Base-by-base conservation (phyloP, 768 basidiomycete species). In the Boletus vinaceobasis region DNA sequence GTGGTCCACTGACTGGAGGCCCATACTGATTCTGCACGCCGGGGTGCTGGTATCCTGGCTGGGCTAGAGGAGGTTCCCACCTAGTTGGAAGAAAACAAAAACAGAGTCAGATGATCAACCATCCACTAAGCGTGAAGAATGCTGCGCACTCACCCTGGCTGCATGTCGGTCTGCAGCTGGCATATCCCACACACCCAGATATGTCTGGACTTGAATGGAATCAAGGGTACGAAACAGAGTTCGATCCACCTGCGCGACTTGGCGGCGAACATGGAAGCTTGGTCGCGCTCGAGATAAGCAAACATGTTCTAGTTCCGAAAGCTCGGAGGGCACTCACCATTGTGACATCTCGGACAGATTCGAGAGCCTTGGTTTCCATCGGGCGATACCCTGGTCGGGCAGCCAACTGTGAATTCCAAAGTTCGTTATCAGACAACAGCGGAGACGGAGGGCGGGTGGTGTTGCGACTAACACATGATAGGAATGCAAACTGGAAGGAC, bases 111-210 rank as follows among this genome's bases (percentile, higher is more conserved):
- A 13, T 19, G 6, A 7, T 35, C 42, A 47, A 42, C 32, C 32
- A 23, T 39, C 32, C 33, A 32, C 26, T 21, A 47, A 23, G 21
- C 48, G 0, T 39, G 19, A 46, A 47, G 9, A 36, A 50, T 21
- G 31, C 32, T 6, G 49, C 17, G 21, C 10, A 68, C 80, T 59
- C 48, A 85, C 85, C 77, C 79, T 54, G 73, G 67, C 61, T 78
- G 77, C 62, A 77, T 73, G 3, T 77, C 76, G 10, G 79, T 75
- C 55, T 74, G 77, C 78, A 87, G 86, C 53, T 85, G 82, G 64
- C 88, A 91, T 55, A 85, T 87, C 23, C 75, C 75, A 69, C 88
- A 91, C 53, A 85, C 65, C 85, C 88, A 89, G 48, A 90, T 71
- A 50, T 79, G 80, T 50, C 79, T 79, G 45, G 79, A 79, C 23